Base-by-base conservation (phyloP, 257 asterid species). In the Orobanche coerulescens region DNA sequence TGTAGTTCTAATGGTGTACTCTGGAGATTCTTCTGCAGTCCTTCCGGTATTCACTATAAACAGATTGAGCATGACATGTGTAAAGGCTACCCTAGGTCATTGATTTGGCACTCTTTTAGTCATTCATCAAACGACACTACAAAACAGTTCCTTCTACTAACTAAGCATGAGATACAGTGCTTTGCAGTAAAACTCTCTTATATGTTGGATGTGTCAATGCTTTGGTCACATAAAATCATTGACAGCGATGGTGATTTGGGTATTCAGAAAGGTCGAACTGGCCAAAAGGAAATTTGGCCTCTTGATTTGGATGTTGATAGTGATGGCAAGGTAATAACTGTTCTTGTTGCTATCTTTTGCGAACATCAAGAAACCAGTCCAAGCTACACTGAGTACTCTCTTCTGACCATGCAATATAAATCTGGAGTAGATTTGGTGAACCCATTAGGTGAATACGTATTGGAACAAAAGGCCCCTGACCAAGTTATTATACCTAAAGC, bases 401-500 rank as follows among this genome's bases (percentile, higher is more conserved):
- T 88, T 71, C 79, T 91, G 70, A 88, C 94, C 58, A 82, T 91
- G 98, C 96, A 91, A 75, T 85, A 85, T 66, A 88, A 76, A 75
- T 80, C 96, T 64, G 90, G 94, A 65, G 75, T 84, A n/a, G 74
- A 77, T 71, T 67, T 82, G 56, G 67, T 73, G 7, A 75, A 75
- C 71, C 80, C 95, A 47, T 68, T 71, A 43, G 81, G 78, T 67
- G 90, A 79, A 64, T 78, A 73, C 43, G 67, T 91, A 70, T 76
- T 88, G 81, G 98, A 91, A 79, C 85, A 81, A 66, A 88, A 82
- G 66, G 90, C 92, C 42, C 88, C 93, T 18, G 75, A 78, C 77
- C 96, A 83, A 79, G 98, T 91, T 66, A 88, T 91, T 72, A 78
- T 88, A 73, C 96, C 96, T 58, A 91, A 91, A 85, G 98, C 95